Base-by-base conservation (phyloP, 306 rosid genomes). In the Myrica gale region DNA sequence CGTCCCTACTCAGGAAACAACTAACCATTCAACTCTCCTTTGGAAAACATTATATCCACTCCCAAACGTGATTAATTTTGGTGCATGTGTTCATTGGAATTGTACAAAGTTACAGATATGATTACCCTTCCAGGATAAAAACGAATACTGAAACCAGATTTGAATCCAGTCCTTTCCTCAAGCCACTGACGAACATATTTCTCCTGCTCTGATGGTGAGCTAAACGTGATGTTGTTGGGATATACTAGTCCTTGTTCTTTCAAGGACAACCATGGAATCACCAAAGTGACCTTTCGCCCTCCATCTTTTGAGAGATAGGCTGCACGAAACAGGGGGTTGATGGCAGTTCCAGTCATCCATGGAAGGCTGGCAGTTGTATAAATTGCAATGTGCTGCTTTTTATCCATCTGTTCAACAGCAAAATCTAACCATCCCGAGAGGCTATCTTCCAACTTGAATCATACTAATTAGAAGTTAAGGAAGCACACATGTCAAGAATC, bases 341-440 rank as follows among this genome's bases (percentile, higher is more conserved):
- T 96, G 9, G 99, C 93, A 16, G 99, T 95, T 71, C 99, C 99
- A 41, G 99, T 95, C 87, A 95, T 80, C 99, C 99, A 95, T 67
- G 99, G 98, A 87, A 95, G 97, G 85, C 99, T 92, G 57, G 99
- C 99, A 15, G 99, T 92, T 19, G 99, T 95, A 73, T 92, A 90
- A 85, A 95, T 90, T 42, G 92, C 97, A 87, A 95, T 80, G 79
- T 92, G 92, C 42, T 75, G 84, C 84, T 87, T 88, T 74, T 75
- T 84, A 81, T 85, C 90, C 99, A 92, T 92, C 82, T 77, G 52
- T 61, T 80, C n/a, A 66, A 76, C 76, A 1, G 48, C n/a, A 32
- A 73, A 68, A 73, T 57, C 71, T 75, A 51, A 73, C 62, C 60
- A 55, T 45, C 78, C 55, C 53, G 57, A 61, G 37, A 61, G 23